Evolutionary conservation across 768 basidiomycete genomes (phyloP), one percentile per base, ranked within the genome.

Genomic region (Lactifluus subvellereus): DNA sequence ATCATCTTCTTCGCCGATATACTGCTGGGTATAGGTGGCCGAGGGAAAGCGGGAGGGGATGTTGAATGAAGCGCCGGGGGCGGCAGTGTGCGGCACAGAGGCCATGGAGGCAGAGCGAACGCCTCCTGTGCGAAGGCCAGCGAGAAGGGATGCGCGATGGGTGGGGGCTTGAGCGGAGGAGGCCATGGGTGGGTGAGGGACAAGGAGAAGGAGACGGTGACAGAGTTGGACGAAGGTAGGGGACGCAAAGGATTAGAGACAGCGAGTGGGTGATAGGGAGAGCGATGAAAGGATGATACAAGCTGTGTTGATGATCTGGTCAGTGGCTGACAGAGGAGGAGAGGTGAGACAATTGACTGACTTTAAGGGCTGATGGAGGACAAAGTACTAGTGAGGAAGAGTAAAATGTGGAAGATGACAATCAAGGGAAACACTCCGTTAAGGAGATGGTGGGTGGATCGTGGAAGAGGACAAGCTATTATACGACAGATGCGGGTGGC

Each of bases 111-210:
- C 71, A n/a, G 91, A 86, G 69, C 91, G 88, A 64, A 94, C 92
- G 54, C 91, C 91, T 72, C 91, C 92, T 58, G 91, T 94, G 73
- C 91, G 88, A 71, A 94, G 89, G 69, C 89, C 90, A 64, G 87
- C 80, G 74, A 94, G 89, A 71, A 94, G 90, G 65, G 89, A 89
- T 55, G 92, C 90, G 70, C 91, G 89, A 59, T 70, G 67, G 73
- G 80, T 86, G 69, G 80, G 71, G 55, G 72, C 72, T 37, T 70
- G 73, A 61, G 77, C 67, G 53, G 80, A 73, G 57, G 81, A 73
- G 57, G 81, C 74, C 80, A 82, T 82, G 65, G 66, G 50, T 9
- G 20, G 49, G 30, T 9, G 35, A 53, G 66, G 58, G 54, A 14
- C 5, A 61, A 65, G 51, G 67, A 56, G 66, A 57, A 62, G 65